A percentile compares a stretch with the other conserved stretches of the same genome.
phyloP scores from a whole-genome alignment of 2,329 filamentous ascomycete species.

The Fusarium pseudoanthophilum region DNA sequence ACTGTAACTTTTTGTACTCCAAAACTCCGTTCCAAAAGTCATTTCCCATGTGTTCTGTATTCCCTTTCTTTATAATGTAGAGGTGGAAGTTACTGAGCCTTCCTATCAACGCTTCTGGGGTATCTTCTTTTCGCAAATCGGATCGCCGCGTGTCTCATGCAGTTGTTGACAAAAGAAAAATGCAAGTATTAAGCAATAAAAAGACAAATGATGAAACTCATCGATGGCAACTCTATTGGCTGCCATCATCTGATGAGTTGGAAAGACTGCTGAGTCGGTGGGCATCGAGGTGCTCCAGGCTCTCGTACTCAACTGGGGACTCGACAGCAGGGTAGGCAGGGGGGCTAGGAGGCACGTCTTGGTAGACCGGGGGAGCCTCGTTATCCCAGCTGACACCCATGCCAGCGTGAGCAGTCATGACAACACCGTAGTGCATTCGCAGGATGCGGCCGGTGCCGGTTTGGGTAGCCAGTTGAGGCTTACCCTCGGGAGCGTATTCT shows the following conservation, averaged over 20 bases:
- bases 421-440: constrained; percentile 87
- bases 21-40: constrained; percentile 26
- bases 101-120: constrained; percentile 46
- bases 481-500: constrained; percentile 81
- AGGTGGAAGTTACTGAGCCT: constrained; percentile 35
- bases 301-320: constrained; percentile 54
- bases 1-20: constrained; percentile 31
- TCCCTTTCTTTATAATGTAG: constrained; percentile 41
- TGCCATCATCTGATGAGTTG: constrained; percentile 35
- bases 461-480: constrained; percentile 76
- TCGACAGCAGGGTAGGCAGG: constrained; percentile 69
- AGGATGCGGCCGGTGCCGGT: constrained; percentile 92
- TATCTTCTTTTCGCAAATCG: constrained; percentile 43
- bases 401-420: constrained; percentile 84
- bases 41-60: constrained; percentile 41
- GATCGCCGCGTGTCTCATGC: constrained; percentile 44
- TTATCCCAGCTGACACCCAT: constrained; percentile 97
- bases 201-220: neutral
- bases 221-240: constrained; percentile 18
- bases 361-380: constrained; percentile 92
- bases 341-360: constrained; percentile 89
- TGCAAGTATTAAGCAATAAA: constrained; percentile 22
- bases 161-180: constrained; percentile 35
- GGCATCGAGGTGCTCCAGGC: constrained; percentile 50
- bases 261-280: constrained; percentile 40